A percentile compares a stretch with the other conserved stretches of the same genome.
Conservation (phyloP, 2,329 filamentous ascomycete species). For the Parastagonospora nodorum region DNA sequence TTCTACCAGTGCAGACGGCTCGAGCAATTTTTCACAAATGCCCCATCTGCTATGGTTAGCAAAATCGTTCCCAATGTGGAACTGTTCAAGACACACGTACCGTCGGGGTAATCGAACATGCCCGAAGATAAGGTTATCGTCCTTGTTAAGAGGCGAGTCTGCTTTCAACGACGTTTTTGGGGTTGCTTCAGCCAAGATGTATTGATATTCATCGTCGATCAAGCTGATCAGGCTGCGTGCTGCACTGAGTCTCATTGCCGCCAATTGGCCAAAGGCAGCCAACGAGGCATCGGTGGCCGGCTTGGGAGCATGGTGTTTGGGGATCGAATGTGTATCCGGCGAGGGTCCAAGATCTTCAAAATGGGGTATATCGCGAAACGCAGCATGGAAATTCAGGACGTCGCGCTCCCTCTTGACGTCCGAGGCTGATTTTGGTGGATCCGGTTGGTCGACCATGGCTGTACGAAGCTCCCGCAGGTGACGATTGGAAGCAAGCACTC, state of each 20-base stretch:
- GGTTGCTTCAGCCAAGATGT: constrained; percentile 43
- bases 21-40: constrained; percentile 18
- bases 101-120: constrained; percentile 23
- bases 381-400: constrained; percentile 17
- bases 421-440: not conserved
- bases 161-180: constrained; percentile 24
- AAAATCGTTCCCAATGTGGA: too few species aligned
- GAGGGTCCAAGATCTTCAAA: constrained; percentile 8
- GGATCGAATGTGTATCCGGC: constrained; percentile 4
- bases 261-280: constrained; percentile 35
- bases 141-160: constrained; percentile 6
- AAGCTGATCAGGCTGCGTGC: constrained; percentile 36
- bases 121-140: constrained; percentile 20
- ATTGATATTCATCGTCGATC: constrained; percentile 32
- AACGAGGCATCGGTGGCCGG: constrained; percentile 24
- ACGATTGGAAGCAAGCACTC: too few species aligned
- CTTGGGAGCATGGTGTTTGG: constrained; percentile 10
- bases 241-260: constrained; percentile 28
- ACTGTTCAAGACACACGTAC: not conserved
- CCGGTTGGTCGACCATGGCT: constrained; percentile 6
- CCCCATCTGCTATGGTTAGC: constrained; percentile 5
- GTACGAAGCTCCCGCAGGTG: not conserved
- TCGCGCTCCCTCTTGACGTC: constrained; percentile 16
- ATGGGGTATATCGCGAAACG: constrained; percentile 14
- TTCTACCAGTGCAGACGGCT: constrained; percentile 2